Base-by-base conservation (phyloP, 768 basidiomycete species). In the Boletus reticulatus region DNA sequence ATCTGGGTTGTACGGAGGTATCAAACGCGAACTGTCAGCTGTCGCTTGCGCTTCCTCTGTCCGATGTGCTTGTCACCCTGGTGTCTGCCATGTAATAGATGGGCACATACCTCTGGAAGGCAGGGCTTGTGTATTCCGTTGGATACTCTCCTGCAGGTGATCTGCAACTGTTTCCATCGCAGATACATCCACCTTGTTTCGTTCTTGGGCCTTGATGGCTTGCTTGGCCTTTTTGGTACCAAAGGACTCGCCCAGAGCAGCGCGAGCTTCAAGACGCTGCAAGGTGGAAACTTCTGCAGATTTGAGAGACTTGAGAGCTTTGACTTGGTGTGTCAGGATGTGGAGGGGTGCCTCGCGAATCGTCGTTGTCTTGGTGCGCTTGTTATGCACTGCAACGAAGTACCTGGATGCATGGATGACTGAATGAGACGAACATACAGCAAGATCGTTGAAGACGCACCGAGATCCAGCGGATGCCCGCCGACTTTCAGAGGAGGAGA, bases 191-290 rank as follows among this genome's bases (percentile, higher is more conserved):
- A 99, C 86, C 69, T 85, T 86, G 73, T 95, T 96, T 60, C 96
- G 82, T 72, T 95, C 94, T 50, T 81, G 82, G 5, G 93, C 89
- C 50, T 83, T 83, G 66, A 98, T 94, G 29, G 84, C 85, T 11
- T 84, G 83, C 70, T 92, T 89, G 43, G 94, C 92, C 69, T 97
- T 98, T 75, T 94, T 92, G 24, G 94, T 96, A 20, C 96, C 96
- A 60, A 99, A 99, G 1, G 89, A 84, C 69, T 94, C 88, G 32
- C 96, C 94, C 2, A 99, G 82, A n/a, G 83, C 78, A 52, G 82
- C 89, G 41, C 87, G 80, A 16, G 87, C 87, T 48, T 85, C 79
- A 39, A 80, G 73, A 55, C 85, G 80, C 45, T 77, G 62, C 47
- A 82, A 73, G 76, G 76, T 71, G 16, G 84, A 79, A 9, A 80